phyloP scores from a whole-genome alignment of 495 filamentous ascomycete species.

The Tuber magnatum region DNA sequence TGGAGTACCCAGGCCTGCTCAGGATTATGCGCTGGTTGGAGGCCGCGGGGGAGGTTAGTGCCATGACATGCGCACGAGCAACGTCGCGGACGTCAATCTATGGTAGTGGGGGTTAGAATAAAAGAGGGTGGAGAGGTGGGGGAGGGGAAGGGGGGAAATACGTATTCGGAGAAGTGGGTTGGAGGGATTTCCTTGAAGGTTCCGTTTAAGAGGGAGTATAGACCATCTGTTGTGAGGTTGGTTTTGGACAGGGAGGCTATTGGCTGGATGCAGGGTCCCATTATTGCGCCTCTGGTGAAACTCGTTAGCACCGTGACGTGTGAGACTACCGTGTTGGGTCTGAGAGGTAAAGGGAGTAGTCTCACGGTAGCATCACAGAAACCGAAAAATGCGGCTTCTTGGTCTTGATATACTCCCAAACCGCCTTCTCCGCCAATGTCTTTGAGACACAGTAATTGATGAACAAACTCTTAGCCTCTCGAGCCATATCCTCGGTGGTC shows the following conservation, averaged over 20 bases:
- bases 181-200: constrained; percentile 31
- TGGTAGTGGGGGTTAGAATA: neutral
- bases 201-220: constrained; percentile 42
- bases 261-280: neutral
- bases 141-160: neutral
- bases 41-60: constrained; percentile 37
- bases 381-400: constrained; percentile 42
- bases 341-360: constrained; percentile 21
- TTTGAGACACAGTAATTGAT: constrained; percentile 44
- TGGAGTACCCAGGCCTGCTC: neutral
- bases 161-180: neutral
- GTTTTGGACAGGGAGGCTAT: constrained; percentile 40
- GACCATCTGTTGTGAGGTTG: constrained; percentile 35
- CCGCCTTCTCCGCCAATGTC: constrained; percentile 42
- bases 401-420: constrained; percentile 43
- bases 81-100: constrained; percentile 46
- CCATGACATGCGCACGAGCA: constrained; percentile 42
- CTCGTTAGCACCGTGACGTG: neutral
- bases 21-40: constrained; percentile 40
- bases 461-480: constrained; percentile 8
- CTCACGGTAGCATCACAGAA: constrained; percentile 44
- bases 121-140: neutral
- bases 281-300: neutral
- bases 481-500: neutral
- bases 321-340: neutral